Evolutionary conservation across 345 rosid species (phyloP), one percentile per base, ranked within the genome.

Genomic region (Iberis pinnata): DNA sequence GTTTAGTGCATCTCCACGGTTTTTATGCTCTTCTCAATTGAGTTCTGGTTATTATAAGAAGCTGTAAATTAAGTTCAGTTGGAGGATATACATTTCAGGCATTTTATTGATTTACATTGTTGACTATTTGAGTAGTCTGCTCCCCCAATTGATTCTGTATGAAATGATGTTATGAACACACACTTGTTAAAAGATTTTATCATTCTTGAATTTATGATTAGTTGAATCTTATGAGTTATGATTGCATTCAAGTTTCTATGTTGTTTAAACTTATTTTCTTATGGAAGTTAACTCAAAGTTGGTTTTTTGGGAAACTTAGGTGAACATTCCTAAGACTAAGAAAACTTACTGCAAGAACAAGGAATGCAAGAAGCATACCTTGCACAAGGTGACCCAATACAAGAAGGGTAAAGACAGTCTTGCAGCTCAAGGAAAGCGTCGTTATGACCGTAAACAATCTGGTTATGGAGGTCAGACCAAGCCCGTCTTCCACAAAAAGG

Each of bases 391-490:
- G 1, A 86, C 95, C 0, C 95, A 86, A 40, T 86, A 86, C 71
- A 86, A 80, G 76, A 86, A 86, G 79, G 95, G 95, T 0, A 86
- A 86, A 67, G 95, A 86, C 39, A 83, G 95, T 62, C 83, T 86
- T 18, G 84, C 90, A 58, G 95, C 76, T 2, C 95, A 86, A 27
- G 95, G 95, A 16, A 86, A 86, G 63, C 75, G 95, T 4, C 95
- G 95, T 68, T 86, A 86, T 39, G 95, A 83, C 44, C 83, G 90
- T 10, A 83, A 86, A 6, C 88, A 86, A 49, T 86, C 95, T 6
- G 95, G 95, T 12, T 86, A 83, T 63, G 95, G 95, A 38, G 95
- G 95, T 35, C 95, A 86, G 74, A 86, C 90, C 56, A 86, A 86
- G 67, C 90, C 90, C 5, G 95, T 86, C 20, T 86, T 83, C 67